A percentile compares a stretch with the other conserved stretches of the same genome.
These are phyloP conservation scores for Stagonosporopsis tanaceti DNA, from an alignment of 2,329 filamentous ascomycete genomes.

Conservation along the genomic window DNA sequence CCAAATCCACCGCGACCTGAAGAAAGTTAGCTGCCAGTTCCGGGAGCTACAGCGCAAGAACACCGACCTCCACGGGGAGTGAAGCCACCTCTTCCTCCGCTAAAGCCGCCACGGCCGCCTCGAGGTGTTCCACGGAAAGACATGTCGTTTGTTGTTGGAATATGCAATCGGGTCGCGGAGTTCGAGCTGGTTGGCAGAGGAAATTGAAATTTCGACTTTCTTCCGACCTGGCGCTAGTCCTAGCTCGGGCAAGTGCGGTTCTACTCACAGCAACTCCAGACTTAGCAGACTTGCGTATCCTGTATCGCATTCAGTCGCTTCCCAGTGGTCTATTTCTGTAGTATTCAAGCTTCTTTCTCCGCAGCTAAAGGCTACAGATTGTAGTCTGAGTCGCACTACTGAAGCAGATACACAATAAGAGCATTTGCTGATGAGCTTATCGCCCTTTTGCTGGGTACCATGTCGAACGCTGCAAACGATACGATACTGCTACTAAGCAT, in stretches of 20 bases:
- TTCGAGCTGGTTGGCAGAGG: slow-evolving; percentile 34
- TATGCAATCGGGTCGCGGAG: slow-evolving; percentile 39
- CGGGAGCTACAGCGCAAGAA: slow-evolving; percentile 25
- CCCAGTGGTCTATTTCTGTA: background rate
- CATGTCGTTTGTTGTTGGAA: slow-evolving; percentile 57
- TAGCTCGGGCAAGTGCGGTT: background rate
- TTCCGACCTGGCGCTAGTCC: background rate
- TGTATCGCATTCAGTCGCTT: background rate
- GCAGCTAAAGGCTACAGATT: background rate
- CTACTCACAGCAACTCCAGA: background rate
- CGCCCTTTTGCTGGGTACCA: background rate
- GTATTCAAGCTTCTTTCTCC: background rate
- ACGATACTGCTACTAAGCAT: too few species aligned
- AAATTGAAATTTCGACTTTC: background rate
- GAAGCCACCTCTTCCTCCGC: slow-evolving; percentile 61
- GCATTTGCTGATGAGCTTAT: background rate
- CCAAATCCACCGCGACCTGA: slow-evolving; percentile 50
- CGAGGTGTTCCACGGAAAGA: slow-evolving; percentile 64
- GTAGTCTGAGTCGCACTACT: background rate
- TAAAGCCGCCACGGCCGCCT: slow-evolving; percentile 53
- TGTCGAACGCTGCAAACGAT: background rate
- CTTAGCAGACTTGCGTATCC: background rate
- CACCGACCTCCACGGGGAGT: slow-evolving; percentile 58
- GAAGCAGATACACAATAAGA: background rate
- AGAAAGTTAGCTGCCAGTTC: slow-evolving; percentile 41